Base-by-base conservation (phyloP, 306 rosid genomes). In the Casuarina cunninghamiana region DNA sequence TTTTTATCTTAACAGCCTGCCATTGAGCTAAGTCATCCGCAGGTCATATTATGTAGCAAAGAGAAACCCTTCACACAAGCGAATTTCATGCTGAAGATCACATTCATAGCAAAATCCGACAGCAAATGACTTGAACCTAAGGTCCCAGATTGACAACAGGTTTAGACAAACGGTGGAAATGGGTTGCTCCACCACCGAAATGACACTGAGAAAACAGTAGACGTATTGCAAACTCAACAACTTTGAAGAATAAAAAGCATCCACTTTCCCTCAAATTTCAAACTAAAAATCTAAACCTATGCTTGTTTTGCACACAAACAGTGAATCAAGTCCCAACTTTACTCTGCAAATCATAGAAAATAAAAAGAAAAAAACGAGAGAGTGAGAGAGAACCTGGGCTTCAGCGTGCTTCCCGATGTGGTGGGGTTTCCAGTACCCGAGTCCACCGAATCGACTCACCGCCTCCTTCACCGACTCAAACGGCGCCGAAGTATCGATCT, bases 401-500 rank as follows among this genome's bases (percentile, higher is more conserved):
- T 74, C 83, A 21, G 54, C 37, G 41, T 42, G 84, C 75, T 78
- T 83, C 12, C 51, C 11, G 21, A 57, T 2, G 66, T 54, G 66
- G 19, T 87, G 82, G 73, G 89, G 91, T 49, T 83, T 88, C 91
- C 91, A 88, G 73, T 60, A 79, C 10, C 91, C 91, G 50, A 84
- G 44, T 69, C 91, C 89, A 9, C 89, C 91, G 44, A 88, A 88
- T 71, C 87, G 88, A 78, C 55, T 76, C 54, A 79, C 91, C 1
- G 91, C 91, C 70, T 88, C 91, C 77, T 81, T 88, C 73, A 88
- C 91, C 15, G 91, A 88, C 61, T 88, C 87, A 73, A 88, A 88
- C 17, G 91, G 91, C 32, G 84, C 91, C 35, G 91, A 85, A 9
- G 91, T 88, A 71, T 88, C 91, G 75, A 88, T 77, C 87, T 85